Evolutionary conservation across 768 basidiomycete genomes (phyloP), one percentile per base, ranked within the genome.

Genomic region (Collybiopsis confluens): DNA sequence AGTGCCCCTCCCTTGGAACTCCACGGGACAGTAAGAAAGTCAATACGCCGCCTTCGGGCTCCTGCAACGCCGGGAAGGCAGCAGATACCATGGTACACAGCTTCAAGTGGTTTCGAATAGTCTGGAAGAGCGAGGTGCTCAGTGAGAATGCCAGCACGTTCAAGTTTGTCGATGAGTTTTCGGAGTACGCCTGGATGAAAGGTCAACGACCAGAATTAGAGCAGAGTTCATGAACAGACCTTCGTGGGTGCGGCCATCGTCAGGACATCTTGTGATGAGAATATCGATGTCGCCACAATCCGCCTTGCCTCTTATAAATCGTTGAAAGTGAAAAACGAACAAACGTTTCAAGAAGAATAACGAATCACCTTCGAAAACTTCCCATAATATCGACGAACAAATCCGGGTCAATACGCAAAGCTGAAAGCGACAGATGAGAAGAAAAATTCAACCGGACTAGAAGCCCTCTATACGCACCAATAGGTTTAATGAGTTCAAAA

Each of bases 211-310:
- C 28, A 44, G 48, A 42, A 40, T 30, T n/a, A 50, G 43, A 57
- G 40, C 40, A 46, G 48, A 49, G 20, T 27, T 52, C 16, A 21
- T 21, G 8, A 20, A 35, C 26, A 24, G 18, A 83, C 92, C 90
- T 49, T 72, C 70, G 64, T 96, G 93, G 0, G 85, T 88, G 55
- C 70, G 76, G 0, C 90, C 90, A 59, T 95, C 92, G 2, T 74
- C 68, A 1, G 81, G 75, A 20, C 82, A 77, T 4, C 92, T 82
- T 2, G 91, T 92, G 57, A 98, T 84, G 53, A 97, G 66, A 44
- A 97, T 83, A 65, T 98, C 94, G 54, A 98, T 90, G 64, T 97
- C 95, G 2, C 95, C 95, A 54, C 90, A 94, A 51, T 85, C 83
- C 1, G 76, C 70, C 65, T 89, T 88, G 4, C 92, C 91, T 55